Base-by-base conservation (phyloP, 768 basidiomycete genomes). In the Macrolepiota albuminosa region DNA sequence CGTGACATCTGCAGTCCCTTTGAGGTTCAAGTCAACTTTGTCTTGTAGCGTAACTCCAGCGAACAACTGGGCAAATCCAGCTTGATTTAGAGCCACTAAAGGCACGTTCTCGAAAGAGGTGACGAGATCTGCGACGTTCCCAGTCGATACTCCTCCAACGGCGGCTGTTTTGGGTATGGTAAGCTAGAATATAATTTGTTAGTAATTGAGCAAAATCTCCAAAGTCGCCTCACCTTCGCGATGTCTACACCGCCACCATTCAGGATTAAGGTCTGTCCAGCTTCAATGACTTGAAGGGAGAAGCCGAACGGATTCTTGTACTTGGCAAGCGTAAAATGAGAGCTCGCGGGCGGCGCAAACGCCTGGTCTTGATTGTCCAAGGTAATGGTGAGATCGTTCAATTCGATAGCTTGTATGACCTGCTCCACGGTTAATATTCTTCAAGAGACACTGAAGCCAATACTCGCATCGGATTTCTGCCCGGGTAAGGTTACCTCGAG, bases 251-350 rank as follows among this genome's bases (percentile, higher is more conserved):
- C 84, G 24, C 74, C 73, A 6, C 72, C 71, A 18, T 72, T 74
- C 49, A 91, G 70, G 50, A 76, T 75, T 62, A 90, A 81, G 26
- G 79, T 78, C 65, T 88, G 77, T 0, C 78, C 77, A 2, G 83
- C 74, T 62, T 81, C 76, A 11, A 84, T 69, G 26, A 88, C 85
- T 65, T 89, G 86, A 56, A 90, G 68, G 11, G 84, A 82, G 72
- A 91, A 91, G 4, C 88, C 88, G 68, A 90, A 90, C 1, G 89
- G 88, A 70, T 89, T 91, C 70, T 81, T 82, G 69, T 87, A 88
- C 62, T 77, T 72, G 16, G 84, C 85, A 3, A 84, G 56, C 0
- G 84, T 84, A 54, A 75, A 70, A 43, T 79, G 71, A 4, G 86
- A 88, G 62, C 83, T 80, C 0, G 86, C 73, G n/a, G 80, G 73